Conservation (phyloP, 441 rosid species). For the Corymbia calophylla region DNA sequence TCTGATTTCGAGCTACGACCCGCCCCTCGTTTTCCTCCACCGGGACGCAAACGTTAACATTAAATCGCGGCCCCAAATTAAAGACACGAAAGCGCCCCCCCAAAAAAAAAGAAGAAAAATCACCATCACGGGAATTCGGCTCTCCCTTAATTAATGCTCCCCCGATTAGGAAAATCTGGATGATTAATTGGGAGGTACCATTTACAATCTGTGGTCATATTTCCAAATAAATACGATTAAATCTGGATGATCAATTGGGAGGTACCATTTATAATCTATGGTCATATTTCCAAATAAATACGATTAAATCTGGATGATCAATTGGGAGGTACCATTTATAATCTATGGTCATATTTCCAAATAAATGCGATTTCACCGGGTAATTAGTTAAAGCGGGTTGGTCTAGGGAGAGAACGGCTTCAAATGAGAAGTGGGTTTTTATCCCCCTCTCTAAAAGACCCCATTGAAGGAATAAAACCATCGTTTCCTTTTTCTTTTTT, state of each 20-base stretch:
- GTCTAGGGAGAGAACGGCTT: neutral
- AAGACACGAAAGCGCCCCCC: neutral
- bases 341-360: neutral
- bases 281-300: neutral
- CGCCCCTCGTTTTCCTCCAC: neutral
- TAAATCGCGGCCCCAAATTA: neutral
- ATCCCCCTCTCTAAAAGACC: neutral
- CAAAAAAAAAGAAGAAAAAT: neutral
- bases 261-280: neutral
- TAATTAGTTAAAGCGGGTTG: neutral
- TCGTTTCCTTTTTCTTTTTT: neutral
- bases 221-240: neutral
- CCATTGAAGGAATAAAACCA: neutral
- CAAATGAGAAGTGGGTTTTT: neutral
- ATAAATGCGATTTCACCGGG: neutral
- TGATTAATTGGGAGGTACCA: neutral
- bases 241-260: too few relatives aligned
- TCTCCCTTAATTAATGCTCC: neutral
- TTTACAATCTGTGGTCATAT: neutral
- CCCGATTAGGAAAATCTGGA: neutral
- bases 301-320: neutral
- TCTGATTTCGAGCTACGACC: neutral
- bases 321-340: neutral
- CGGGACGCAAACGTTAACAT: neutral
- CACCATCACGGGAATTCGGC: neutral